Evolutionary conservation across 2,329 filamentous ascomycete genomes (phyloP).

Genomic region (Escovopsis sp.): DNA sequence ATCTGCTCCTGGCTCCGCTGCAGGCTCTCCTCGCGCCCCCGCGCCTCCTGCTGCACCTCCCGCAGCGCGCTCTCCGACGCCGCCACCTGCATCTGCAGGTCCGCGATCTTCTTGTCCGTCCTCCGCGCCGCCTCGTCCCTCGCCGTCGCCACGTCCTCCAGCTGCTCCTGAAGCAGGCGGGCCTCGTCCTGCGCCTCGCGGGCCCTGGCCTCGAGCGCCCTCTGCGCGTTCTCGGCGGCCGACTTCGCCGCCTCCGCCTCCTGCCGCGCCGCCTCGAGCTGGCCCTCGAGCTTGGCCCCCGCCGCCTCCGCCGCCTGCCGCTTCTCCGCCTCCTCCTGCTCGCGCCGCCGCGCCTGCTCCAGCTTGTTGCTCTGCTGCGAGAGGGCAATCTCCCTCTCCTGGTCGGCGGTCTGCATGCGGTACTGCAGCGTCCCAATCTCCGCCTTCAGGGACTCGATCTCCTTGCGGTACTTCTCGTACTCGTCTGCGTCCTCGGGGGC

Average conservation of each 20-base stretch:
- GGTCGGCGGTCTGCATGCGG: conserved; percentile 71
- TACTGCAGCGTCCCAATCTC: conserved; percentile 82
- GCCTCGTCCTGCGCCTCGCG: conserved; percentile 60
- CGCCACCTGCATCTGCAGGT: conserved; percentile 38
- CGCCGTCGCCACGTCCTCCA: conserved; percentile 51
- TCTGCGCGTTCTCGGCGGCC: conserved; percentile 38
- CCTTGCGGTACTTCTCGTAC: conserved; percentile 41
- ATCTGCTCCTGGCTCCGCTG: conserved; percentile 52
- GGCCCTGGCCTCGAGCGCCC: conserved; percentile 52
- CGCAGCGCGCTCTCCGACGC: conserved; percentile 33
- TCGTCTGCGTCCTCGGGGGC: conserved; percentile 43
- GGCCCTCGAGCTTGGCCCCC: conserved; percentile 32
- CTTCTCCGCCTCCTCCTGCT: conserved; percentile 71
- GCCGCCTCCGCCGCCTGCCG: conserved; percentile 45
- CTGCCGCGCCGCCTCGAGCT: conserved; percentile 33
- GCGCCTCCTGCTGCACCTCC: conserved; percentile 45
- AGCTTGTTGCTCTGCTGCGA: conserved; percentile 74
- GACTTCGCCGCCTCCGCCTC: conserved; percentile 40
- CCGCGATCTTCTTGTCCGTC: conserved; percentile 37
- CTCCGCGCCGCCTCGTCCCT: conserved; percentile 57
- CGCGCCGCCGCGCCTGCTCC: conserved; percentile 61
- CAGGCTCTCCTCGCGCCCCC: conserved; percentile 39
- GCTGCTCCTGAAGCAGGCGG: conserved; percentile 62
- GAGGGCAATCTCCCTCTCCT: conserved; percentile 69
- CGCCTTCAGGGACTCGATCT: conserved; percentile 68